These are phyloP conservation scores for thale cress (Arabidopsis thaliana) DNA, from an alignment of 345 rosid genomes.

Conservation along the genomic window TAIR10.1 NC_003070.9:5211501-5212000, in stretches of 20 bases:
- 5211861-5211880: constrained; percentile 59
- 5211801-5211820: constrained; percentile 84
- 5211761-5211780: constrained; percentile 68
- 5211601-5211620: constrained; percentile 93
- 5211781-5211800: constrained; percentile 78
- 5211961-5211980: constrained; percentile 78
- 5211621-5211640: constrained; percentile 64
- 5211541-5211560: constrained; percentile 17
- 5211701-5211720: constrained; percentile 80
- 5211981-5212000: constrained; percentile 69
- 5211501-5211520: constrained; percentile 2
- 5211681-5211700: constrained; percentile 83
- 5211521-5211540: constrained; percentile 2
- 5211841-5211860: constrained; percentile 95
- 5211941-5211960: constrained; percentile 66
- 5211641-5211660: constrained; percentile 66
- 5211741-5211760: constrained; percentile 81
- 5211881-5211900: constrained; percentile 78
- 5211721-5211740: constrained; percentile 91
- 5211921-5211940: constrained; percentile 77
- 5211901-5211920: constrained; percentile 83
- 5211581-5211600: constrained; percentile 80
- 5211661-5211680: constrained; percentile 82
- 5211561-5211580: neutral
- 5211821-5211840: constrained; percentile 68